Evolutionary conservation across 352 stramenopile genomes (phyloP), one percentile per base, ranked within the genome.

Genomic region (Phytopythium oedochilum): DNA sequence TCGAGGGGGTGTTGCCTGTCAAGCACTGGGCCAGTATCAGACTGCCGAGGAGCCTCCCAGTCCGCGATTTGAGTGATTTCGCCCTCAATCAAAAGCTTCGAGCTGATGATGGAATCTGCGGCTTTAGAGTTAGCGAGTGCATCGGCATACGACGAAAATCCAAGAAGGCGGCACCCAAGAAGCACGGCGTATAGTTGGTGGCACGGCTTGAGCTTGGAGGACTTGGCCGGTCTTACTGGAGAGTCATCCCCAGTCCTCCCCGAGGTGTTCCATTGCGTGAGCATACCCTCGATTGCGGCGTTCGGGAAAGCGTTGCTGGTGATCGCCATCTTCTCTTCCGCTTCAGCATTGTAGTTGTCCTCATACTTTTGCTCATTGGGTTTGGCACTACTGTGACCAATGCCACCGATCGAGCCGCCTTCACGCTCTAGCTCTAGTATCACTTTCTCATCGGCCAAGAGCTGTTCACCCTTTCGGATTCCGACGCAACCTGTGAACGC

Each of bases 401-500:
- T 48, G 42, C 23, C 23, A 10, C 12, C 2, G 23, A 12, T 31
- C 12, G 23, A 48, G 42, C 12, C 12, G 0, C 63, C 45, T n/a
- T 36, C 39, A 42, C 43, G 17, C 39, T 86, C 75, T 3, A 89
- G 62, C 6, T 38, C 63, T 10, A 87, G 26, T 11, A 89, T 66
- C 14, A 70, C 45, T 47, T 78, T 82, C 17, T 89, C 78, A 40
- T 88, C 76, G 0, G 46, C 56, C 1, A 88, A 58, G 0, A 88
- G 66, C 32, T 73, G 68, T 57, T 88, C 74, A 12, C 79, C 76
- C 58, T 83, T 82, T 2, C 54, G 50, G 18, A 78, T 62, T 22
- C 82, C 65, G 12, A 88, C 70, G 14, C 68, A 66, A 9, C 28
- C 46, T 1, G 43, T 54, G 39, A 89, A 73, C 1, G 70, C 70